Evolutionary conservation across 768 basidiomycete species (phyloP).

Genomic region (Auricularia cornea): DNA sequence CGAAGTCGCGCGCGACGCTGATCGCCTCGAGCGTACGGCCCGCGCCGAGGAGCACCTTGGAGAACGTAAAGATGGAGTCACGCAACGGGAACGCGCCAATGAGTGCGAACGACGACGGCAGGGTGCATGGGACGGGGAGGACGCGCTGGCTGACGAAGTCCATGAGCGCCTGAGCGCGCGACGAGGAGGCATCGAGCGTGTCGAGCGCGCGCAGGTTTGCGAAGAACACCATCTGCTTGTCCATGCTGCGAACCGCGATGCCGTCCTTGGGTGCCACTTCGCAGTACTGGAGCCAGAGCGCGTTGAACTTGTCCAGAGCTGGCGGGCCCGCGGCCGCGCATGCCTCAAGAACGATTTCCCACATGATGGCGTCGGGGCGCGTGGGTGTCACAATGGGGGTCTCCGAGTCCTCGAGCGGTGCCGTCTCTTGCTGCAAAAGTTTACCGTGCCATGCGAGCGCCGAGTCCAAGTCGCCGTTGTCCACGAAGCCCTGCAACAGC

Average conservation of each 20-base stretch:
- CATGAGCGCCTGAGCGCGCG: slow-evolving; percentile 10
- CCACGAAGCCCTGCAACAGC: slow-evolving; percentile 59
- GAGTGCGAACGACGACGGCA: neutral
- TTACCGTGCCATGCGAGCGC: slow-evolving; percentile 68
- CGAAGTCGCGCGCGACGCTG: neutral
- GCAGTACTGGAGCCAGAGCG: slow-evolving; percentile 37
- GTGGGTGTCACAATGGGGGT: slow-evolving; percentile 35
- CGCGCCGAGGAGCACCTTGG: slow-evolving; percentile 7
- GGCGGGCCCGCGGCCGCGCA: slow-evolving; percentile 39
- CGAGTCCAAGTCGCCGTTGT: slow-evolving; percentile 48
- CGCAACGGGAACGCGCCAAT: neutral
- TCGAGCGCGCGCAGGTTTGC: slow-evolving; percentile 24
- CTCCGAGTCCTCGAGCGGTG: slow-evolving; percentile 25
- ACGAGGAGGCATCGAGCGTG: neutral
- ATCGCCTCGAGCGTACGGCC: neutral
- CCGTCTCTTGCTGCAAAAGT: slow-evolving; percentile 39
- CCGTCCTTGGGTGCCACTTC: slow-evolving; percentile 28
- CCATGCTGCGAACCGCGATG: slow-evolving; percentile 26
- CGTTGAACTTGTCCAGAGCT: slow-evolving; percentile 43
- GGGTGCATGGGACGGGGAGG: slow-evolving; percentile 1
- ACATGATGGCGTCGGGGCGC: slow-evolving; percentile 47
- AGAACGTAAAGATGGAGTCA: slow-evolving; percentile 12
- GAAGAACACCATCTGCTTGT: slow-evolving; percentile 36
- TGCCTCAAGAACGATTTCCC: slow-evolving; percentile 50
- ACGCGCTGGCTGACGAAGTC: slow-evolving; percentile 22